Conservation (phyloP, 2,329 filamentous ascomycete genomes). For the Alternaria hordeiaustralica region DNA sequence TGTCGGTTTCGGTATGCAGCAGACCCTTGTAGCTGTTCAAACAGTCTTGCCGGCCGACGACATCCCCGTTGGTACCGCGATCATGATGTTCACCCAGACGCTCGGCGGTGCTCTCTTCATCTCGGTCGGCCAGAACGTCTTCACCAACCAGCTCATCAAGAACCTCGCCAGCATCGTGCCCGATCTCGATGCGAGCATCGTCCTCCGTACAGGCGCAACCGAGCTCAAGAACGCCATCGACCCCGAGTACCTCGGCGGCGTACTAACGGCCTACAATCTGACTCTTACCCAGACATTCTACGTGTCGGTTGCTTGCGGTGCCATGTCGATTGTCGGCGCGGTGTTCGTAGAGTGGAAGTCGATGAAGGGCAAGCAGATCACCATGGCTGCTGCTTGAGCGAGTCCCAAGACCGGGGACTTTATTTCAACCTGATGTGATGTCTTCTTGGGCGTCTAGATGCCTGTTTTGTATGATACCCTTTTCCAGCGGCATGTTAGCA, state of each 20-base stretch:
- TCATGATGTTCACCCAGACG: constrained; percentile 57
- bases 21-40: constrained; percentile 55
- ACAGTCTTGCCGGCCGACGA: constrained; percentile 52
- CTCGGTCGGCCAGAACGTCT: constrained; percentile 58
- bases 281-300: constrained; percentile 66
- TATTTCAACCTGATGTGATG: neutral
- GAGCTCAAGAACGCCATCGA: constrained; percentile 59
- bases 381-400: constrained; percentile 42
- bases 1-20: constrained; percentile 58
- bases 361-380: constrained; percentile 65
- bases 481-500: constrained; percentile 4
- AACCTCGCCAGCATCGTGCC: constrained; percentile 49
- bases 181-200: constrained; percentile 51
- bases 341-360: constrained; percentile 68
- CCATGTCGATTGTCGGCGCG: constrained; percentile 62
- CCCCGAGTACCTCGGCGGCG: constrained; percentile 56
- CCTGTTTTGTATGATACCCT: constrained; percentile 9
- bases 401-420: neutral
- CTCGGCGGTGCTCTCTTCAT: constrained; percentile 58
- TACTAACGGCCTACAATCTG: constrained; percentile 69
- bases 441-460: neutral
- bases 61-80: constrained; percentile 55
- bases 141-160: constrained; percentile 57
- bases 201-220: constrained; percentile 61
- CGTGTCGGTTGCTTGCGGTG: constrained; percentile 63